Evolutionary conservation across 1,284 basidiomycete species (phyloP).

Genomic region (Leucoagaricus sp.): DNA sequence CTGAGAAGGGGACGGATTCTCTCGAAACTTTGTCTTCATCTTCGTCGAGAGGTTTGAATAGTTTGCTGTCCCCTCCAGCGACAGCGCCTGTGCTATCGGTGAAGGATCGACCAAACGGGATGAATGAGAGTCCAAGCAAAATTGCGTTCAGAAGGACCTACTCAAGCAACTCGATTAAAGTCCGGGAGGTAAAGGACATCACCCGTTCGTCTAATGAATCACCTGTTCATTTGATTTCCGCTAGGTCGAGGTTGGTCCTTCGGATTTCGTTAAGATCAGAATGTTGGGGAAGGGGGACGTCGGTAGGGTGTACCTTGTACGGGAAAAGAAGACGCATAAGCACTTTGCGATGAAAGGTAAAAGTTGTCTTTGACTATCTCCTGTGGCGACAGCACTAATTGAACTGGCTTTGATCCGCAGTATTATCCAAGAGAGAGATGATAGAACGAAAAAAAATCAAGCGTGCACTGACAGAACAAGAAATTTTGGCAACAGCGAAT

Average conservation of each 20-base stretch:
- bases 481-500: slow-evolving; percentile 94
- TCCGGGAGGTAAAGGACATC: slow-evolving; percentile 65
- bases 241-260: slow-evolving; percentile 88
- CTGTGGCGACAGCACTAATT: slow-evolving; percentile 16
- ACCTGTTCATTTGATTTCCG: slow-evolving; percentile 20
- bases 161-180: slow-evolving; percentile 97
- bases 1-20: slow-evolving; percentile 64
- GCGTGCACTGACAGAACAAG: slow-evolving; percentile 93
- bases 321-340: slow-evolving; percentile 93
- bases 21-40: slow-evolving; percentile 72
- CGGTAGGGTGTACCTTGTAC: slow-evolving; percentile 93
- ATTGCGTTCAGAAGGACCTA: slow-evolving; percentile 91
- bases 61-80: slow-evolving; percentile 31
- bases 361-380: slow-evolving; percentile 26
- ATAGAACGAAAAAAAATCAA: slow-evolving; percentile 99
- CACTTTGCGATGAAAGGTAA: slow-evolving; percentile 96
- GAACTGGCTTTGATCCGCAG: slow-evolving; percentile 50
- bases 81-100: slow-evolving; percentile 26
- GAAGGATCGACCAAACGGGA: slow-evolving; percentile 16
- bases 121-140: slow-evolving; percentile 40
- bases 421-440: slow-evolving; percentile 97
- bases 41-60: slow-evolving; percentile 50
- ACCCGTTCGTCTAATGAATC: slow-evolving; percentile 7
- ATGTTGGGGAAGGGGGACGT: slow-evolving; percentile 96
- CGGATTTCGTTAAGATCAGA: slow-evolving; percentile 93